Base-by-base conservation (phyloP, 1,139 yeast genomes). In the Geotrichum citri-aurantii region DNA sequence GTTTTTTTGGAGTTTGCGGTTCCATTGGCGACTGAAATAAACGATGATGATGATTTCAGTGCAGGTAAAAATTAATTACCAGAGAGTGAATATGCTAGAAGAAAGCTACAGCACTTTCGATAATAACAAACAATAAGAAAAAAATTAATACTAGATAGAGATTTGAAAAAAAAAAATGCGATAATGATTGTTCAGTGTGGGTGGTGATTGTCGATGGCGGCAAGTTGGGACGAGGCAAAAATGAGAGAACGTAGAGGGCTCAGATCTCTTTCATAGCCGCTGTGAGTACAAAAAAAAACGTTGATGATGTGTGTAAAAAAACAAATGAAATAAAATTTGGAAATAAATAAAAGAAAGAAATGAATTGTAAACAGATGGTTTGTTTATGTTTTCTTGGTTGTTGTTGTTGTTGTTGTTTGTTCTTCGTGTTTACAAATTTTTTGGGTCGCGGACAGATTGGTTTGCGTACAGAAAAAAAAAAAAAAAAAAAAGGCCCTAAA, bases 1-100 rank as follows among this genome's bases (percentile, higher is more conserved):
- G 55, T 47, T 57, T 57, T 27, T 50, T 54, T 12, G 60, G 60
- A 14, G 60, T 57, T 27, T 57, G 57, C 10, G 60, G 60, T 33
- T 57, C 60, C 56, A 54, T 50, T 14, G 53, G 12, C 10, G 10
- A n/a, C 31, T 50, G 5, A 11, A 50, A 33, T 26, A 21, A 23
- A 29, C 29, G n/a, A 44, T 4, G 11, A 19, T 10, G 23, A 44
- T 14, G 8, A 44, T 4, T 3, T 21, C 11, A 4, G 23, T 44
- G 48, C 4, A 6, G 46, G 21, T 44, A 21, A 19, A 17, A 6
- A 12, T 11, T 31, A 12, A 31, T 31, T 10, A 14, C n/a, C n/a
- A 31, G 31, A 27, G 31, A 7, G 14, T 14, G 40, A 3, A 14
- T 31, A 12, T 31, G 10, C 40, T 31, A 31, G 14, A 7, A 31